Evolutionary conservation across 108 stramenopile genomes (phyloP), one percentile per base, ranked within the genome.

Genomic region (Cylindrotheca closterium): DNA sequence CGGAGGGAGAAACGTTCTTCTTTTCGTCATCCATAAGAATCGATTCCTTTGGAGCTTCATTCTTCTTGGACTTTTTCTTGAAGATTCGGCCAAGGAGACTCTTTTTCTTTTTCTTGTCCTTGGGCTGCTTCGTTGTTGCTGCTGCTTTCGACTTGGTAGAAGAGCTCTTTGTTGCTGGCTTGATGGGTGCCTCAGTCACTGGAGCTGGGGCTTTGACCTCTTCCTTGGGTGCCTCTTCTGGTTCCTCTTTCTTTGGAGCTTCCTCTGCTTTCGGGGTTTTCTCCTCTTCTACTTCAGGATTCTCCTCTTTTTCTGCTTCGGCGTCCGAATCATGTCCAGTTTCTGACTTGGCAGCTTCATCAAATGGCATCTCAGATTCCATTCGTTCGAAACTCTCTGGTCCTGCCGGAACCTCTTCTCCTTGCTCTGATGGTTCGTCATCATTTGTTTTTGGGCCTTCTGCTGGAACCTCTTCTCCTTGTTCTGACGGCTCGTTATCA

Each of bases 31-130:
- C 10, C 26, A 4, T 26, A 27, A 22, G 27, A 17, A 23, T 22
- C 51, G 51, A 51, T 23, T 51, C 21, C 22, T n/a, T 4, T 51
- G 8, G 21, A 51, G 51, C 4, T 5, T 23, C 2, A n/a, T 57
- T 31, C 3, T 31, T 60, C 23, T 45, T 47, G 17, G 59, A 29
- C 3, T 63, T 46, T 8, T 26, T 30, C 29, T 50, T 63, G 61
- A 63, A 63, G 12, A 63, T 2, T 1, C 42, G 61, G 49, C 49
- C 12, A 30, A 63, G 48, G 4, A 63, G 25, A 7, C 47, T 63
- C 61, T 51, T 63, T 28, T 45, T 23, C 17, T 63, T 63, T 28
- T 63, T 63, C 37, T 42, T 15, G 10, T 42, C 15, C 15, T 42
- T 42, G 37, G 10, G 10, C 15, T 7, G 37, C 7, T 7, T 10